Evolutionary conservation across 495 filamentous ascomycete species (phyloP).

Genomic region (Xylaria venustula): DNA sequence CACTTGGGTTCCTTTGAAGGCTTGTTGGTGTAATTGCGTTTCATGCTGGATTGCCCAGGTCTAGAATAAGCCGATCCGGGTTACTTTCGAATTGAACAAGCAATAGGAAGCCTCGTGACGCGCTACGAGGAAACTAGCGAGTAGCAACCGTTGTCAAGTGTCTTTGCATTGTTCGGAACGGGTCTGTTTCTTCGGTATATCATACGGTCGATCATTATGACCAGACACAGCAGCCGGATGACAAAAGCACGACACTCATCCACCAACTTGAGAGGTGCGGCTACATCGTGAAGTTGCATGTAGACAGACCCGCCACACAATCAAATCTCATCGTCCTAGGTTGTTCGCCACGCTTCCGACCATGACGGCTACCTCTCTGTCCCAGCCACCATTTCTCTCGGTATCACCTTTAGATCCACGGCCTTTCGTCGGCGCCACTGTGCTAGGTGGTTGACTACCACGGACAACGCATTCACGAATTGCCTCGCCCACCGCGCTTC

Average conservation of each 20-base stretch:
- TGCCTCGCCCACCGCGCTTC: conserved; percentile 69
- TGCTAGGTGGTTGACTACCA: conserved; percentile 60
- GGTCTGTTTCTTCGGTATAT: no score
- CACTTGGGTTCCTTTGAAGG: no score
- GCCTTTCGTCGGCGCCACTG: conserved; percentile 39
- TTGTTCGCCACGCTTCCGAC: conserved; percentile 66
- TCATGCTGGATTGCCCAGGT: background rate
- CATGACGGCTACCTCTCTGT: conserved; percentile 95
- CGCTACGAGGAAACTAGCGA: background rate
- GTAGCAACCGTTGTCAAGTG: no score
- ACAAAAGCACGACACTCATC: background rate
- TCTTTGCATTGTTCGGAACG: no score
- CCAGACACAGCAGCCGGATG: background rate
- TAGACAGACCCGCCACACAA: background rate
- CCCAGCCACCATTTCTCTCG: conserved; percentile 61
- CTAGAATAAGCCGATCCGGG: background rate
- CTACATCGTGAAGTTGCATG: background rate
- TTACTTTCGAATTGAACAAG: background rate
- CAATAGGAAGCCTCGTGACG: background rate
- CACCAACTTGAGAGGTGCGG: background rate
- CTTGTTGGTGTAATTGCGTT: background rate
- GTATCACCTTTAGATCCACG: conserved; percentile 32
- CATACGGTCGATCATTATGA: background rate
- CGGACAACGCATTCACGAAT: conserved; percentile 80
- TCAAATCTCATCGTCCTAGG: conserved; percentile 36